Conservation (phyloP, 495 filamentous ascomycete genomes). For the Amniculicola lignicola region DNA sequence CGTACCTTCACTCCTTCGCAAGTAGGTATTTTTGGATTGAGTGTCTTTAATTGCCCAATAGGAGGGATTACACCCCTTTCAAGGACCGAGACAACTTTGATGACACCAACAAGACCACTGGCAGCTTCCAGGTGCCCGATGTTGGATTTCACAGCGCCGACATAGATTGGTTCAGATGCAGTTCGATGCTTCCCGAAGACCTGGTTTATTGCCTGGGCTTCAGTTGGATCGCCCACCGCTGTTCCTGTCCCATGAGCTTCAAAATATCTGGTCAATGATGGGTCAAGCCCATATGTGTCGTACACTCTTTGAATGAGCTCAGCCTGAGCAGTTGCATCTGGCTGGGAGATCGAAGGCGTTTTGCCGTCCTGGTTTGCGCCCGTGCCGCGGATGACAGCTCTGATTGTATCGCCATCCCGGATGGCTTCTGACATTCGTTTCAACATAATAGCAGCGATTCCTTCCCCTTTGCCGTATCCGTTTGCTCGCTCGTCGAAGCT, state of each 20-base stretch:
- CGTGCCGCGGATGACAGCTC: slow-evolving; percentile 46
- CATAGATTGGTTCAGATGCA: slow-evolving; percentile 17
- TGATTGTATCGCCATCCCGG: slow-evolving; percentile 40
- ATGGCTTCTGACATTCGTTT: slow-evolving; percentile 40
- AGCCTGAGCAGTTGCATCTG: slow-evolving; percentile 11
- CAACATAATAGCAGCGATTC: slow-evolving; percentile 40
- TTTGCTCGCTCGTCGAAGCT: slow-evolving; percentile 16
- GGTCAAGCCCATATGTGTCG: slow-evolving; percentile 32
- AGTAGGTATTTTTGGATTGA: slow-evolving; percentile 39
- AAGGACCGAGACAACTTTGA: slow-evolving; percentile 41
- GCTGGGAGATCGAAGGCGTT: slow-evolving; percentile 36
- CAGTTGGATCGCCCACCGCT: slow-evolving; percentile 54
- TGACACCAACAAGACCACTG: slow-evolving; percentile 40
- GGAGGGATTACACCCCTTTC: slow-evolving; percentile 42
- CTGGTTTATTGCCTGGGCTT: slow-evolving; percentile 53
- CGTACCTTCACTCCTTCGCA: slow-evolving; percentile 6
- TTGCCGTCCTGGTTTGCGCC: slow-evolving; percentile 47
- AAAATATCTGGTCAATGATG: slow-evolving; percentile 5
- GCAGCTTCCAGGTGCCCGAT: slow-evolving; percentile 45
- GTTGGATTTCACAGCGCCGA: slow-evolving; percentile 36
- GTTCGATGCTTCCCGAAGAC: slow-evolving; percentile 44
- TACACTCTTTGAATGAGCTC: slow-evolving; percentile 17
- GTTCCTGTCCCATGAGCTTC: slow-evolving; percentile 40
- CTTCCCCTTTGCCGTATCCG: slow-evolving; percentile 29
- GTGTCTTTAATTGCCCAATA: slow-evolving; percentile 26